Evolutionary conservation across 352 stramenopile species (phyloP), one percentile per base, ranked within the genome.

Genomic region (Plasmopara viticola): DNA sequence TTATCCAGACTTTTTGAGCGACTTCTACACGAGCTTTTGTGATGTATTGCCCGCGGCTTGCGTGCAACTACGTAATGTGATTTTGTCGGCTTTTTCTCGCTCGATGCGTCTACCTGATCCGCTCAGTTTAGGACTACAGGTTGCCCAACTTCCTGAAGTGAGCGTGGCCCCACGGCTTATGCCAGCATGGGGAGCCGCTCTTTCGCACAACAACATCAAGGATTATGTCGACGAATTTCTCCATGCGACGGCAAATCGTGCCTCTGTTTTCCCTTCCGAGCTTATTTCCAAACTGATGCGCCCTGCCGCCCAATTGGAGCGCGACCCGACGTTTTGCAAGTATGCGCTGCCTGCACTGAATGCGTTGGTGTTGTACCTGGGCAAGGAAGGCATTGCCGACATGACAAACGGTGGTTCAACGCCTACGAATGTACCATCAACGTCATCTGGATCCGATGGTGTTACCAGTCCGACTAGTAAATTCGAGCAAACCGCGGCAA

Each of bases 1-100:
- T 68, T 99, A 98, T 66, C 96, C 96, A 9, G 92, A 98, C 56
- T 99, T 99, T 62, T 58, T 99, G 25, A 92, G 86, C 57, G 96
- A 97, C 48, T 99, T 98, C 66, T 97, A 99, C 74, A 84, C 98
- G 43, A 98, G 88, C 44, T 98, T 99, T 51, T 99, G 95, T 72
- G 97, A 99, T 55, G 89, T 98, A 25, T 93, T 99, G 37, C 97
- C 96, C 6, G 74, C 96, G 4, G 91, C 89, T 44, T 98, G 95
- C 67, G 91, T 99, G 37, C 96, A 99, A 66, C 76, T 99, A 40
- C 86, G 97, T 35, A 99, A 99, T 64, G 79, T 99, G 40, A 90
- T 99, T 39, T 70, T 99, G 13, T 98, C 93, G 33, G 96, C 97
- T 6, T 98, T 98, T 61, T 97, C 97, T 0, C 94, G 96, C 54